phyloP scores from a whole-genome alignment of 257 asterid genomes.

The Galeopsis tetrahit region DNA sequence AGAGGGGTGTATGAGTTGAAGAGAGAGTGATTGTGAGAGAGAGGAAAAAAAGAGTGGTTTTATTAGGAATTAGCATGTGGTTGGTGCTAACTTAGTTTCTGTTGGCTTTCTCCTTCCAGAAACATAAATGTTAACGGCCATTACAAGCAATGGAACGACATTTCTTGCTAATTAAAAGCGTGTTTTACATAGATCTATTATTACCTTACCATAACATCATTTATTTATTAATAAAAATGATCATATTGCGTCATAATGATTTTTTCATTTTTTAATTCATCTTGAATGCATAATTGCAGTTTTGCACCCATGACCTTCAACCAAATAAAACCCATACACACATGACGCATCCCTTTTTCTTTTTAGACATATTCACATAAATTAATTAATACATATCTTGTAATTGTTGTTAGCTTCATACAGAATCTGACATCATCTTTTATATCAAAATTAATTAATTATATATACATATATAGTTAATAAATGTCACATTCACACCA shows the following conservation, averaged over 20 bases:
- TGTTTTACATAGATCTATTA: too few relatives aligned
- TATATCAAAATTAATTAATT: too few relatives aligned
- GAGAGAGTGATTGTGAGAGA: constrained; percentile 40
- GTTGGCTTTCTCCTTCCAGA: constrained; percentile 35
- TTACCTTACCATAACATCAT: too few relatives aligned
- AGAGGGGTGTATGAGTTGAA: neutral
- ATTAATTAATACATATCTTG: too few relatives aligned
- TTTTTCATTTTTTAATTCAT: neutral
- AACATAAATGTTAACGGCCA: constrained; percentile 28
- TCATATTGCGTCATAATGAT: neutral
- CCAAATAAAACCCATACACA: too few relatives aligned
- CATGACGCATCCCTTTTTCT: too few relatives aligned
- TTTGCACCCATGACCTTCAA: too few relatives aligned
- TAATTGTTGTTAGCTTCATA: neutral
- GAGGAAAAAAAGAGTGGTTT: constrained; percentile 34
- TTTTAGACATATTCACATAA: too few relatives aligned
- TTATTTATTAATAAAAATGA: too few relatives aligned
- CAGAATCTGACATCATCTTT: too few relatives aligned
- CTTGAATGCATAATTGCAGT: neutral
- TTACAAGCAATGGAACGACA: constrained; percentile 31
- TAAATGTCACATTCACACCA: too few relatives aligned
- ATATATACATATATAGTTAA: too few relatives aligned
- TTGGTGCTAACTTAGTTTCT: constrained; percentile 38
- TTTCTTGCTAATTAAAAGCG: neutral
- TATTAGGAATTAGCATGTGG: constrained; percentile 32